phyloP scores from a whole-genome alignment of 2,329 filamentous ascomycete species.

The Harringtonia aguacate region DNA sequence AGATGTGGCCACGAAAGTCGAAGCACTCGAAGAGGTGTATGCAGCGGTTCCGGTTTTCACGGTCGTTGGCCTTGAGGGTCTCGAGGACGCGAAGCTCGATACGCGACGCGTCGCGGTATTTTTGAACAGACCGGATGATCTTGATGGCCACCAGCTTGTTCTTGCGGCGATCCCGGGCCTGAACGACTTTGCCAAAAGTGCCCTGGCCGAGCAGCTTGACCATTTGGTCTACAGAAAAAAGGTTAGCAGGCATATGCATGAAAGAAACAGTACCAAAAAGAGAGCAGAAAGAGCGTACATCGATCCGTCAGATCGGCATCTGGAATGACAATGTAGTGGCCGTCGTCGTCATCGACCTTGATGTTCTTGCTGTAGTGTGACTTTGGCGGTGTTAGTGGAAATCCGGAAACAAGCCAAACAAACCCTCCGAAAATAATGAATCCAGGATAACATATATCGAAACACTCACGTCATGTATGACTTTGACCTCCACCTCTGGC shows the following conservation, averaged over 20 bases:
- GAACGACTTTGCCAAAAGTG: slow-evolving; percentile 96
- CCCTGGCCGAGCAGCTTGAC: slow-evolving; percentile 86
- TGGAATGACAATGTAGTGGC: slow-evolving; percentile 88
- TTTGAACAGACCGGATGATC: slow-evolving; percentile 95
- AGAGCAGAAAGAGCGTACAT: slow-evolving; percentile 50
- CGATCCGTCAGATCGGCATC: slow-evolving; percentile 77
- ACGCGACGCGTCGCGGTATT: slow-evolving; percentile 90
- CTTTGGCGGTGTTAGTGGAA: slow-evolving; percentile 17
- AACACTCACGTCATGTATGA: slow-evolving; percentile 45
- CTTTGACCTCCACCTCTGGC: slow-evolving; percentile 58
- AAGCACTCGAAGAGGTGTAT: slow-evolving; percentile 96
- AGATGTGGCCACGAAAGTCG: slow-evolving; percentile 95
- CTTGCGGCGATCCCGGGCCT: slow-evolving; percentile 71
- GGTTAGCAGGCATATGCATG: slow-evolving; percentile 9
- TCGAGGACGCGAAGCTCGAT: slow-evolving; percentile 91
- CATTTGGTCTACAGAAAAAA: slow-evolving; percentile 58
- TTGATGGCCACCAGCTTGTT: slow-evolving; percentile 85
- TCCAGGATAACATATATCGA: not conserved
- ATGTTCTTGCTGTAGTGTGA: slow-evolving; percentile 36
- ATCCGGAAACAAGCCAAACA: slow-evolving; percentile 1
- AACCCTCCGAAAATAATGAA: slow-evolving; percentile 8
- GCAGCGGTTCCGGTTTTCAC: slow-evolving; percentile 86
- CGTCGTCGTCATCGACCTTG: slow-evolving; percentile 92
- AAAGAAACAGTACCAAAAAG: not conserved
- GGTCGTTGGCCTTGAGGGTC: slow-evolving; percentile 84